phyloP scores from a whole-genome alignment of 192 early-diverging fungal genomes.

The Entomortierella parvispora region DNA sequence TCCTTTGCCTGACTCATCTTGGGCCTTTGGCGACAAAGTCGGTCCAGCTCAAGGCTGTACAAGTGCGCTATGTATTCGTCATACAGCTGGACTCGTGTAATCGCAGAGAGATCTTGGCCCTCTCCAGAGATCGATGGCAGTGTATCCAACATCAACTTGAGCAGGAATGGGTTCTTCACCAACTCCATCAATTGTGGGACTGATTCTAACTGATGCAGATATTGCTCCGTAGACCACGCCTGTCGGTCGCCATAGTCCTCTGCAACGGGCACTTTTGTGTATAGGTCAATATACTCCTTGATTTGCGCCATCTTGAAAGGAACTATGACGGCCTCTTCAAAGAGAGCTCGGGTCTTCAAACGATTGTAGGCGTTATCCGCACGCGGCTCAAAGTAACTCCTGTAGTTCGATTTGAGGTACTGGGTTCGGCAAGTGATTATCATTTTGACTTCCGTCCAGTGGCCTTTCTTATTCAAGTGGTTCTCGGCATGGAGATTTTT shows the following conservation, averaged over 20 bases:
- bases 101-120: background rate
- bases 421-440: constrained; percentile 3
- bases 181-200: no score
- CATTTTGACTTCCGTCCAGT: constrained; percentile 4
- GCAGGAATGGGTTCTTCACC: no score
- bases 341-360: background rate
- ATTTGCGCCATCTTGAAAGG: background rate
- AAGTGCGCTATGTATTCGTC: no score
- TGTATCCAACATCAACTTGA: no score
- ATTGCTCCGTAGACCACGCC: no score
- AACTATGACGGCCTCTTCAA: background rate
- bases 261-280: no score
- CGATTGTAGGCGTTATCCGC: no score
- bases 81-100: background rate
- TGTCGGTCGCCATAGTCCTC: no score
- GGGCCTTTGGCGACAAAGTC: no score
- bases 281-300: background rate
- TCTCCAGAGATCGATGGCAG: background rate
- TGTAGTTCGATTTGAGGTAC: background rate
- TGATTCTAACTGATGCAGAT: no score
- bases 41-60: no score
- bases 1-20: no score
- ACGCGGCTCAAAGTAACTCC: background rate
- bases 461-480: background rate
- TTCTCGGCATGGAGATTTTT: background rate